Evolutionary conservation across 2,329 filamentous ascomycete genomes (phyloP), one percentile per base, ranked within the genome.

Genomic region (Exserohilum rostratum): DNA sequence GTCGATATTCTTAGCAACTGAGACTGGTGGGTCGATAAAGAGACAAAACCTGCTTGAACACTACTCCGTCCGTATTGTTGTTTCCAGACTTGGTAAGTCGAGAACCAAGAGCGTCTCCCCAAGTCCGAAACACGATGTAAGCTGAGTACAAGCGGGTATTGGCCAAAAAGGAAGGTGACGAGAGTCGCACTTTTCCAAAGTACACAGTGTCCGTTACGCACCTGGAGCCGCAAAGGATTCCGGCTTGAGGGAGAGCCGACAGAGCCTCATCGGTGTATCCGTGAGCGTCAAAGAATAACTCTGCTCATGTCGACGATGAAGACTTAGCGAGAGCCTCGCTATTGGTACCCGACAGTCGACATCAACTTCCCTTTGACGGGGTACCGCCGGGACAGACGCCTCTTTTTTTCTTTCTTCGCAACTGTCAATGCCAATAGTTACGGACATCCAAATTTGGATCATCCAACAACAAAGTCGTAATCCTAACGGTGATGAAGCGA

Each of bases 381-480:
- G 25, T 33, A 15, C 33, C 39, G 33, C 51, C 27, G 18, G 27
- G 9, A 6, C 31, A 38, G 51, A 15, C 31, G n/a, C 29, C 25
- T 9, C 15, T 11, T 17, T 50, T 9, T 29, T 29, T 22, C 22
- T 42, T 42, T 42, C 27, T 29, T 25, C 39, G 20, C 39, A 27
- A 39, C 11, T 20, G 46, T 18, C 17, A 34, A 35, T 34, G 6
- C 29, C 11, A 40, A 39, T 17, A 42, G 37, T 40, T 10, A 6
- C 22, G 20, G 30, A 50, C 29, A 30, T 46, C 35, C 10, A 46
- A 37, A 50, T 22, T 18, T 39, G 40, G 29, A n/a, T 40, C 25
- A 50, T 42, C 33, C 46, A 40, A 53, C 58, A 39, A 12, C 12
- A 44, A 35, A 37, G 43, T 15, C 43, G 9, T 34, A 6, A 12